Base-by-base conservation (phyloP, 208 protist species). In the Trypanosoma melophagium region DNA sequence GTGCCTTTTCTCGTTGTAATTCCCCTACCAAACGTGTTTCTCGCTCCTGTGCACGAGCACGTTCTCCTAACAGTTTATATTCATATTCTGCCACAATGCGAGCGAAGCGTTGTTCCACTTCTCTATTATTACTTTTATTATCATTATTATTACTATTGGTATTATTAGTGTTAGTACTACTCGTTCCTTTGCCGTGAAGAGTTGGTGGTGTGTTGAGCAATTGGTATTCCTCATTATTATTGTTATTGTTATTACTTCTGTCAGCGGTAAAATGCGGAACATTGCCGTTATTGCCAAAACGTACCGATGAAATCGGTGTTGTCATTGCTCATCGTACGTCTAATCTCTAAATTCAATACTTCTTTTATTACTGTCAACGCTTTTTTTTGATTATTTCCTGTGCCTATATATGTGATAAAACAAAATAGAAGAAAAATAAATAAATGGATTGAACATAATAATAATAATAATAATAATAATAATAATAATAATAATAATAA, bases 21-120 rank as follows among this genome's bases (percentile, higher is more conserved):
- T 74, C 69, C 51, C 68, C 69, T 7, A 56, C 25, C 47, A 74
- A 19, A 19, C 24, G 58, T 13, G 69, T 49, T 50, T 74, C 69
- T 40, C 60, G 59, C 40, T 74, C 69, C 40, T 74, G 69, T 44
- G 69, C 69, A 21, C 69, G 69, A 19, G 47, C 59, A 41, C 69
- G 69, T 55, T 74, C 69, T 38, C 68, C 60, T 19, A 74, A 50
- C 9, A 74, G 49, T 68, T 74, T 74, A 53, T 74, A 74, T 41
- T 74, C 69, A 50, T 60, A 68, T 60, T 74, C 69, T 0, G 69
- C 69, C 40, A 66, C 69, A 21, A 61, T 58, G 10, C 42, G 24
- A 16, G 69, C 60, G 14, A 74, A 41, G 28, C 69, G 69, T 40
- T 67, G 69, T 49, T 74, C 69, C 25, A 68, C 44, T 19, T 74